Evolutionary conservation across 2,329 filamentous ascomycete species (phyloP).

Genomic region (Monosporascus sp.): DNA sequence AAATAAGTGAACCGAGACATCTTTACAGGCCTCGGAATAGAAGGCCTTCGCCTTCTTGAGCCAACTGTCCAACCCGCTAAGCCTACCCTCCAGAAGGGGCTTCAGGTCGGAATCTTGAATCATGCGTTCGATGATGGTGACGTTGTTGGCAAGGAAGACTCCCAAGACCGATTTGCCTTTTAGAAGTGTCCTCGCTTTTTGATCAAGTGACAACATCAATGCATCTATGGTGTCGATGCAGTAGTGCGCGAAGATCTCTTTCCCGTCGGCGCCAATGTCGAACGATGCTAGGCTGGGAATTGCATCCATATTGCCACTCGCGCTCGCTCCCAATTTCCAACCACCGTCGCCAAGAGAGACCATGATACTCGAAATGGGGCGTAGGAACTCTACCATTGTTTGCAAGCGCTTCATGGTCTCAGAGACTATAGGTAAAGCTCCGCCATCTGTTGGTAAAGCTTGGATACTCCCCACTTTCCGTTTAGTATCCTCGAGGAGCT

Average conservation of each 20-base stretch:
- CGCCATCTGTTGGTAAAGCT: slow-evolving; percentile 70
- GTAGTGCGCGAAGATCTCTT: slow-evolving; percentile 84
- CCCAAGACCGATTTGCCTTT: slow-evolving; percentile 76
- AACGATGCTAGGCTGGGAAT: slow-evolving; percentile 71
- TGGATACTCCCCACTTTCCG: slow-evolving; percentile 62
- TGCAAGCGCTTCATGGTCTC: slow-evolving; percentile 85
- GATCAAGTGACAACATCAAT: slow-evolving; percentile 69
- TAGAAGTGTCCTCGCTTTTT: slow-evolving; percentile 65
- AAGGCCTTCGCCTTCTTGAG: slow-evolving; percentile 77
- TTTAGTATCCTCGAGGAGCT: slow-evolving; percentile 78
- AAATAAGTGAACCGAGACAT: slow-evolving; percentile 76
- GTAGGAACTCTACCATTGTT: slow-evolving; percentile 79
- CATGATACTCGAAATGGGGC: slow-evolving; percentile 83
- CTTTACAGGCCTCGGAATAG: slow-evolving; percentile 85
- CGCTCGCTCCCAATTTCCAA: slow-evolving; percentile 59
- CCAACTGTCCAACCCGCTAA: slow-evolving; percentile 70
- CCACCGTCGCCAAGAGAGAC: slow-evolving; percentile 89
- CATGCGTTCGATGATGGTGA: slow-evolving; percentile 77
- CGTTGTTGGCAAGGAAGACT: slow-evolving; percentile 86
- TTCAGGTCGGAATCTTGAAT: slow-evolving; percentile 76
- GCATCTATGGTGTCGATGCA: slow-evolving; percentile 82
- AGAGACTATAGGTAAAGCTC: slow-evolving; percentile 68
- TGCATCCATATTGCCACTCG: slow-evolving; percentile 53
- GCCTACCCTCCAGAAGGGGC: slow-evolving; percentile 62
- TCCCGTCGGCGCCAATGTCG: slow-evolving; percentile 83